Evolutionary conservation across 2,329 filamentous ascomycete species (phyloP).

Genomic region (Xenosphaeropsis pyriputrescens): DNA sequence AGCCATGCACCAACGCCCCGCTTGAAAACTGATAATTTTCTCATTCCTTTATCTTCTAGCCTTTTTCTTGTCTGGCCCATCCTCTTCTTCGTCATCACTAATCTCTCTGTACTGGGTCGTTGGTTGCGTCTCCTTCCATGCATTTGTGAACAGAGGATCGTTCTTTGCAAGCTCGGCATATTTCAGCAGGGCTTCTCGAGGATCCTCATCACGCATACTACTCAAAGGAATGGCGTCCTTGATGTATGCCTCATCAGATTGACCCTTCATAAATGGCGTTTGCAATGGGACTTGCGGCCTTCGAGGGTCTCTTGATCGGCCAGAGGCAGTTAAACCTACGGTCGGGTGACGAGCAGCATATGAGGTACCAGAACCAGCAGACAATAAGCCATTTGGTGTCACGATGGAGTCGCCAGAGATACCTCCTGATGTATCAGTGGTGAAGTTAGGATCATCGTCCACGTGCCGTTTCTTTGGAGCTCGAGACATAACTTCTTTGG

Average conservation of each 20-base stretch:
- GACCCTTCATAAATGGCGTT: slow-evolving; percentile 82
- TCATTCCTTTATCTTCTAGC: slow-evolving; percentile 22
- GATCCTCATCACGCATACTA: slow-evolving; percentile 91
- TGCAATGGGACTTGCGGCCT: slow-evolving; percentile 71
- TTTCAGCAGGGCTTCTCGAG: slow-evolving; percentile 81
- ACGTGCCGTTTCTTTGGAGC: slow-evolving; percentile 91
- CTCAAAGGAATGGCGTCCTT: slow-evolving; percentile 79
- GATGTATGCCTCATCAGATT: slow-evolving; percentile 83
- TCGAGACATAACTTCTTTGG: slow-evolving; percentile 78
- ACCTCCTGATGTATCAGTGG: slow-evolving; percentile 68
- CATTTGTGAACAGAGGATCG: slow-evolving; percentile 87
- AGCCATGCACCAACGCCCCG: no score
- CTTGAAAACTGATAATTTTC: no score
- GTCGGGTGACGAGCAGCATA: slow-evolving; percentile 49
- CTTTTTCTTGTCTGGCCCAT: slow-evolving; percentile 51
- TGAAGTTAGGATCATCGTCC: slow-evolving; percentile 80
- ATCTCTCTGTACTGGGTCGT: slow-evolving; percentile 81
- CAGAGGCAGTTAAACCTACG: slow-evolving; percentile 64
- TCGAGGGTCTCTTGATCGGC: slow-evolving; percentile 63
- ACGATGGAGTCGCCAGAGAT: slow-evolving; percentile 75
- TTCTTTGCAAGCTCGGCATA: slow-evolving; percentile 89
- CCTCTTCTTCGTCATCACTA: slow-evolving; percentile 63
- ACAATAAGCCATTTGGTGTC: slow-evolving; percentile 48
- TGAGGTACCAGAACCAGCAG: slow-evolving; percentile 25
- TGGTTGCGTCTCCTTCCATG: slow-evolving; percentile 85